Conservation (phyloP, 2,329 filamentous ascomycete genomes). For the Penicillium frequentans region DNA sequence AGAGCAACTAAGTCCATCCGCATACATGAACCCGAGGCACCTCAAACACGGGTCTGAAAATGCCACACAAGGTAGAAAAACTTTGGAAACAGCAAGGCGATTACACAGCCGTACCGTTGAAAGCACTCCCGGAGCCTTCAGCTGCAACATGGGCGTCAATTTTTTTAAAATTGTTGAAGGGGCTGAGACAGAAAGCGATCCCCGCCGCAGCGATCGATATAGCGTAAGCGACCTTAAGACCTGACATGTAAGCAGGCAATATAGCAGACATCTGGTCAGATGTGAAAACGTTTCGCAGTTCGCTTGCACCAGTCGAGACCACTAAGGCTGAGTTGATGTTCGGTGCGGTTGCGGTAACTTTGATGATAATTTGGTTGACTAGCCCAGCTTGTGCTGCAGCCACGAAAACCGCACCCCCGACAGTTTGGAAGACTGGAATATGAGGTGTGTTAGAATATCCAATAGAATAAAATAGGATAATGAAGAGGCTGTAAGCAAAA, state of each 20-base stretch:
- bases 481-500: background rate
- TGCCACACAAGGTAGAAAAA: background rate
- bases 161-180: background rate
- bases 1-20: no score
- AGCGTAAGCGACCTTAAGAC: conserved; percentile 15
- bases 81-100: background rate
- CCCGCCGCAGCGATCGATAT: conserved; percentile 15
- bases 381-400: conserved; percentile 9
- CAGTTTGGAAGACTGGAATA: background rate
- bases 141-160: background rate
- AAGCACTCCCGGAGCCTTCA: background rate
- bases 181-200: conserved; percentile 6
- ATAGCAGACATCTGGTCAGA: conserved; percentile 24
- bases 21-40: no score
- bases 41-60: no score
- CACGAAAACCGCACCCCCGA: conserved; percentile 1
- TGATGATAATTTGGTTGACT: conserved; percentile 5
- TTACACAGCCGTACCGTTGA: background rate
- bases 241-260: conserved; percentile 30
- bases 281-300: conserved; percentile 24
- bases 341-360: conserved; percentile 2
- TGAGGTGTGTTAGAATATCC: background rate
- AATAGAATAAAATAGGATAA: background rate
- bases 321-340: conserved; percentile 6
- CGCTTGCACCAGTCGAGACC: conserved; percentile 21